These are phyloP conservation scores for Sugiyamaella grinbergsii DNA, from an alignment of 1,139 yeast genomes.

Conservation along the genomic window DNA sequence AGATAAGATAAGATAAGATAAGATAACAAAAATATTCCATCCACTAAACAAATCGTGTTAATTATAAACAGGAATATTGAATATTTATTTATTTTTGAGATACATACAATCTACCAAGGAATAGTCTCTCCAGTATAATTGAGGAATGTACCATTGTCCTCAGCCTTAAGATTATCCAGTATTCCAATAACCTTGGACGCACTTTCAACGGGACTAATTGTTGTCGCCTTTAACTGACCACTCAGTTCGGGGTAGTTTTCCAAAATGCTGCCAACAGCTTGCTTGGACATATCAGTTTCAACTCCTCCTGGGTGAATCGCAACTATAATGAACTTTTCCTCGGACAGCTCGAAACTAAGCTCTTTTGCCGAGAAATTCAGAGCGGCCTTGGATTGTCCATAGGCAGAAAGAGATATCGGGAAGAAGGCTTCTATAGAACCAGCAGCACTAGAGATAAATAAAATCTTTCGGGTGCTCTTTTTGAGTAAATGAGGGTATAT, in stretches of 20 bases:
- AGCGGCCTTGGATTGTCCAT: constrained; percentile 47
- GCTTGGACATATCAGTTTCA: constrained; percentile 39
- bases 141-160: constrained; percentile 23
- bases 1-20: constrained; percentile 24
- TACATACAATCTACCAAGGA: constrained; percentile 13
- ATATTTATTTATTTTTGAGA: not conserved
- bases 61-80: too few species aligned
- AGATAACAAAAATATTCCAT: constrained; percentile 33
- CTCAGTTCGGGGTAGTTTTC: constrained; percentile 1
- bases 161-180: constrained; percentile 17
- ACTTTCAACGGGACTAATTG: constrained; percentile 9
- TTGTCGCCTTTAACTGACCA: not conserved
- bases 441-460: constrained; percentile 35
- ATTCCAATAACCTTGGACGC: constrained; percentile 21
- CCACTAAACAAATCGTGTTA: too few species aligned
- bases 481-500: constrained; percentile 33
- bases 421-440: constrained; percentile 35
- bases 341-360: constrained; percentile 34
- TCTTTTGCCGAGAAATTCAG: constrained; percentile 38
- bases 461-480: constrained; percentile 29
- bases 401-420: constrained; percentile 34
- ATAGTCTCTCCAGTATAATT: constrained; percentile 22
- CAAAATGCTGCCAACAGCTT: constrained; percentile 2
- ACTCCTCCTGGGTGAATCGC: constrained; percentile 44
- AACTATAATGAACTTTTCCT: constrained; percentile 36